Evolutionary conservation across 2,329 filamentous ascomycete species (phyloP).

Genomic region (Xylaria sp.): DNA sequence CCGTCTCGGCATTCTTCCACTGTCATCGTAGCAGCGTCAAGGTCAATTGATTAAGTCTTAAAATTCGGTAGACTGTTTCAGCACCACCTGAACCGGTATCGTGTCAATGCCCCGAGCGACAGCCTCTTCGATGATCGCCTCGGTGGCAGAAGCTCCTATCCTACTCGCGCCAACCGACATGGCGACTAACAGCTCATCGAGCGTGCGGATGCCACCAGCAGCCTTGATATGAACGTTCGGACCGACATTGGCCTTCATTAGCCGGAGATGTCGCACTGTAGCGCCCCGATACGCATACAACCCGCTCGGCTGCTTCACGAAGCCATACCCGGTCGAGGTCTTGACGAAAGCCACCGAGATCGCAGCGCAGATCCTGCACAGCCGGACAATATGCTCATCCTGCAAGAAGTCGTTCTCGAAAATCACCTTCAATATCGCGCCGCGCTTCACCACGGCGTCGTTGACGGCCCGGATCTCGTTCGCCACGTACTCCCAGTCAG

Average conservation of each 20-base stretch:
- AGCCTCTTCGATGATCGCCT: constrained; percentile 66
- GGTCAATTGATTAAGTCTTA: neutral
- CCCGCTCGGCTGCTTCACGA: constrained; percentile 65
- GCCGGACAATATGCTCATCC: constrained; percentile 60
- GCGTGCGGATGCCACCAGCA: constrained; percentile 65
- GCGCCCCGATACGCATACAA: constrained; percentile 65
- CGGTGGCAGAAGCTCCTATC: constrained; percentile 67
- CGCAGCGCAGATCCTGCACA: constrained; percentile 66
- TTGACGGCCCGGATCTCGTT: constrained; percentile 65
- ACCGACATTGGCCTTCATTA: constrained; percentile 63
- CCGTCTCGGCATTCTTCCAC: too few species aligned
- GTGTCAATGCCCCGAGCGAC: constrained; percentile 50
- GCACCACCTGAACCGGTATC: constrained; percentile 26
- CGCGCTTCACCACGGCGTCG: constrained; percentile 55
- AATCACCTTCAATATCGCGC: constrained; percentile 67
- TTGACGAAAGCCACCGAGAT: constrained; percentile 67
- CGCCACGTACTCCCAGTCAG: constrained; percentile 67
- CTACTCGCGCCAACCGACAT: constrained; percentile 65
- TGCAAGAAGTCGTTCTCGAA: constrained; percentile 70
- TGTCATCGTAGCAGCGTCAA: too few species aligned
- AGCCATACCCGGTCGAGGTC: constrained; percentile 70
- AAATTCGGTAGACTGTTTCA: neutral
- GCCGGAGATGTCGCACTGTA: constrained; percentile 60
- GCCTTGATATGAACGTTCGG: constrained; percentile 66
- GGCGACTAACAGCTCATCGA: constrained; percentile 66